Evolutionary conservation across 2,329 filamentous ascomycete species (phyloP).

Genomic region (Periconia sp.): DNA sequence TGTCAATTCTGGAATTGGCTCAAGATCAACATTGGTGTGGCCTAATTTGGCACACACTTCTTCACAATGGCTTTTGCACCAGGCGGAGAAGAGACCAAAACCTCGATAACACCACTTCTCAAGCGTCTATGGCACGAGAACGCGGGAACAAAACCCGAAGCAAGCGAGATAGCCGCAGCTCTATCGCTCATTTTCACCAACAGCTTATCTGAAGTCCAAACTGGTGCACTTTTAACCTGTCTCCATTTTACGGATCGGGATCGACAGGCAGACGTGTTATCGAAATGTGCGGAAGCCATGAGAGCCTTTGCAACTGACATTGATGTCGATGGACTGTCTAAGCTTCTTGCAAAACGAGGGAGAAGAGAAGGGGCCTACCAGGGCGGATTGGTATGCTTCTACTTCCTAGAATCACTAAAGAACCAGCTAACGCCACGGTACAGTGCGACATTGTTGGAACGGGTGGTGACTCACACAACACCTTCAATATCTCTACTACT

Average conservation of each 20-base stretch:
- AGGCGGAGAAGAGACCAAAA: constrained; percentile 35
- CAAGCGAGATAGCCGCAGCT: constrained; percentile 86
- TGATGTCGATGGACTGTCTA: constrained; percentile 66
- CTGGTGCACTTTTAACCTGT: constrained; percentile 84
- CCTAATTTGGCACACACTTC: too few relatives aligned
- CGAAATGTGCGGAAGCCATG: constrained; percentile 85
- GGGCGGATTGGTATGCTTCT: constrained; percentile 77
- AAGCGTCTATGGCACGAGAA: constrained; percentile 70
- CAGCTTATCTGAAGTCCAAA: constrained; percentile 85
- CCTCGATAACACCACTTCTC: constrained; percentile 73
- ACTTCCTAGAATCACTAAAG: constrained; percentile 1
- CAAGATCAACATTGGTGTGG: too few relatives aligned
- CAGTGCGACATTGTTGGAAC: constrained; percentile 95
- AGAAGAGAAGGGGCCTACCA: constrained; percentile 74
- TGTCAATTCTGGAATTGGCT: too few relatives aligned
- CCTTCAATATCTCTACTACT: constrained; percentile 97
- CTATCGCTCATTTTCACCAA: constrained; percentile 92
- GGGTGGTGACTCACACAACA: constrained; percentile 94
- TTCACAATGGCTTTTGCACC: constrained; percentile 30
- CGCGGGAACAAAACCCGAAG: constrained; percentile 58
- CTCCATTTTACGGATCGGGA: constrained; percentile 91
- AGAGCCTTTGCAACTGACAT: constrained; percentile 76
- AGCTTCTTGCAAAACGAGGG: constrained; percentile 65
- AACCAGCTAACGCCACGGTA: neutral
- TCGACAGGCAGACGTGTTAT: constrained; percentile 81